These are phyloP conservation scores for Conticribra guillardii DNA, from an alignment of 108 stramenopile genomes.

Conservation along the genomic window DNA sequence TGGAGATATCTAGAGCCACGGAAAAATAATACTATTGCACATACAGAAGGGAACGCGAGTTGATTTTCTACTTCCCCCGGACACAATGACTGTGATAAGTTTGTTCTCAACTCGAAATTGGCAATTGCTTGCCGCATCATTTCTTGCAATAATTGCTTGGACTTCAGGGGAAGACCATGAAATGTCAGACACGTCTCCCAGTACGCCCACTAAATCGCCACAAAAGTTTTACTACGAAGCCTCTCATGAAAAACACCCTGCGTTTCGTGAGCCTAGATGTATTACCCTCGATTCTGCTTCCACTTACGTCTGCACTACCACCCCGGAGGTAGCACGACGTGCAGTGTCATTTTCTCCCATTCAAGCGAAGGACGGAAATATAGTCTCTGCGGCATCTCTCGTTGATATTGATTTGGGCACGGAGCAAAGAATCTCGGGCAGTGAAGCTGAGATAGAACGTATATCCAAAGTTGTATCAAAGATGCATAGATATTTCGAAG, in stretches of 20 bases:
- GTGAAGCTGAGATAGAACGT: conserved; percentile 59
- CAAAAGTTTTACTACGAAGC: background rate
- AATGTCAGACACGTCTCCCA: background rate
- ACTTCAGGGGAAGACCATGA: background rate
- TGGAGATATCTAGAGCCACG: no score
- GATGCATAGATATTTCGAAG: conserved; percentile 68
- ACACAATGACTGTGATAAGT: background rate
- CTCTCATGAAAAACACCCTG: conserved; percentile 1
- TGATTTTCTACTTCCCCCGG: background rate
- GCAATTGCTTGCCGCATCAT: background rate
- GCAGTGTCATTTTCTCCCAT: background rate
- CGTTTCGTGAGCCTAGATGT: conserved; percentile 16
- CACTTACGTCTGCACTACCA: conserved; percentile 43
- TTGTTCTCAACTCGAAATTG: background rate
- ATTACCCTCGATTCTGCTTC: conserved; percentile 29
- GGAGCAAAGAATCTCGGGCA: conserved; percentile 37
- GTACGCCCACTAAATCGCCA: background rate
- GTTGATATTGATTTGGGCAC: conserved; percentile 31
- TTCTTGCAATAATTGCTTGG: background rate
- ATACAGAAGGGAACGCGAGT: no score
- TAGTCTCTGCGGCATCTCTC: background rate
- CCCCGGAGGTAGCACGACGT: conserved; percentile 21
- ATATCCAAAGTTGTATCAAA: conserved; percentile 55
- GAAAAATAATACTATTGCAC: no score
- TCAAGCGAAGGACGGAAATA: background rate